Conservation (phyloP, 768 basidiomycete genomes). For the Naganishia onofrii region DNA sequence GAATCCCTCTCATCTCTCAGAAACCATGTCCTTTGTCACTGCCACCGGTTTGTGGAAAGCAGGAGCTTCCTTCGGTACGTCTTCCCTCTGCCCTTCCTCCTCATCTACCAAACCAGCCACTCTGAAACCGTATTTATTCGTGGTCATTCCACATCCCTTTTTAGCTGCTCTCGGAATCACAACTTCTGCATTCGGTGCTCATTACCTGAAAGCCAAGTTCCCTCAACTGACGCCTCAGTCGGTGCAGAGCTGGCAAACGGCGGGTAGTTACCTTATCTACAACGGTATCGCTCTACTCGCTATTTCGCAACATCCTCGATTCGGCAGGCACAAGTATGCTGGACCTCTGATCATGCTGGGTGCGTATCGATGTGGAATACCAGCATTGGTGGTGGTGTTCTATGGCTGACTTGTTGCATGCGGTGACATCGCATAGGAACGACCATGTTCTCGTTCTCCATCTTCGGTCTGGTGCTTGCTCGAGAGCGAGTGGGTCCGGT, state of each 20-base stretch:
- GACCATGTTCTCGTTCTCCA: conserved; percentile 43
- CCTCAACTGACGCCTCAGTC: conserved; percentile 39
- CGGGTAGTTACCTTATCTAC: conserved; percentile 48
- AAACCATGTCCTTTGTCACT: conserved; percentile 15
- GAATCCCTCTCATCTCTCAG: no score
- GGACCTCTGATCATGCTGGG: conserved; percentile 34
- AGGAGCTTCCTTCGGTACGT: conserved; percentile 20
- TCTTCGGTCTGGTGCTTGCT: conserved; percentile 47
- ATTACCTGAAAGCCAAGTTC: conserved; percentile 42
- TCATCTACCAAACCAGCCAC: no score
- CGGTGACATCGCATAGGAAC: conserved; percentile 32
- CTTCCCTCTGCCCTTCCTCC: background rate
- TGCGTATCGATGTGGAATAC: conserved; percentile 26
- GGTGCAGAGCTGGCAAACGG: conserved; percentile 43
- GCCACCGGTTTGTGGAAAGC: conserved; percentile 20
- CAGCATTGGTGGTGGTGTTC: background rate
- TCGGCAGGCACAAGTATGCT: conserved; percentile 34
- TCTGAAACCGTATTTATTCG: no score
- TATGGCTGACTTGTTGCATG: background rate
- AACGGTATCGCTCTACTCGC: conserved; percentile 49
- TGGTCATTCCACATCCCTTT: background rate
- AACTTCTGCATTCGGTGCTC: conserved; percentile 46
- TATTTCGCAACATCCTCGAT: conserved; percentile 41
- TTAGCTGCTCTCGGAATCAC: conserved; percentile 18
- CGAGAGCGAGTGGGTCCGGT: conserved; percentile 42